A percentile compares a stretch with the other conserved stretches of the same genome.
Evolutionary conservation across 2,329 filamentous ascomycete species (phyloP).

Genomic region (Phialophora tarda): DNA sequence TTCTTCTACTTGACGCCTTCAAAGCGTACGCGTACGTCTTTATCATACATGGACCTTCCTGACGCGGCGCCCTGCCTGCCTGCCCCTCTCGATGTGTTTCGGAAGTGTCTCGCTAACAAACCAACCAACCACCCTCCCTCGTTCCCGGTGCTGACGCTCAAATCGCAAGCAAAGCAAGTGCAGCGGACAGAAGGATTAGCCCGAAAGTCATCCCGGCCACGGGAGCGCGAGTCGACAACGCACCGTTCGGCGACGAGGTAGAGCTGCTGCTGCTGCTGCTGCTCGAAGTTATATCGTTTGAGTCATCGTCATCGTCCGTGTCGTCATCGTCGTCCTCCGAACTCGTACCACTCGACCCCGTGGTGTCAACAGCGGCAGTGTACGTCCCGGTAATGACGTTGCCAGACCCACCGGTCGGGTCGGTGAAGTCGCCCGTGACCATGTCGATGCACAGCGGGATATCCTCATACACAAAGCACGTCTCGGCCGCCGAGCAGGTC

Average conservation of each 20-base stretch:
- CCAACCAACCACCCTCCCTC: background rate
- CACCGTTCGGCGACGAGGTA: background rate
- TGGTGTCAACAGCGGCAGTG: background rate
- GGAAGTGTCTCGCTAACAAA: too few relatives aligned
- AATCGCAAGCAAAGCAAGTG: background rate
- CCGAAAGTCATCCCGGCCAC: background rate
- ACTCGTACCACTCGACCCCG: background rate
- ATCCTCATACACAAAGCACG: constrained; percentile 1
- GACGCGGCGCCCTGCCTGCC: too few relatives aligned
- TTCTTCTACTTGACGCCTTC: too few relatives aligned
- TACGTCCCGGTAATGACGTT: constrained; percentile 1
- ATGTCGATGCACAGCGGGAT: constrained; percentile 7
- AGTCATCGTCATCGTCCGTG: too few relatives aligned
- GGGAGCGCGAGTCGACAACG: background rate
- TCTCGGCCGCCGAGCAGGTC: constrained; percentile 1
- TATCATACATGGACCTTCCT: too few relatives aligned
- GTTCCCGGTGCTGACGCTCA: background rate
- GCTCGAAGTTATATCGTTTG: background rate
- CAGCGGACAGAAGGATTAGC: background rate
- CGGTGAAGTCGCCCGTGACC: background rate
- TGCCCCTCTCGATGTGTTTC: too few relatives aligned
- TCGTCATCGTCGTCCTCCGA: background rate
- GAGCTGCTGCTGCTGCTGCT: background rate
- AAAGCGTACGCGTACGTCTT: too few relatives aligned
- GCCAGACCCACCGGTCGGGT: background rate